Conservation (phyloP, 2,329 filamentous ascomycete species). For the Myriosclerotinia duriaeana region DNA sequence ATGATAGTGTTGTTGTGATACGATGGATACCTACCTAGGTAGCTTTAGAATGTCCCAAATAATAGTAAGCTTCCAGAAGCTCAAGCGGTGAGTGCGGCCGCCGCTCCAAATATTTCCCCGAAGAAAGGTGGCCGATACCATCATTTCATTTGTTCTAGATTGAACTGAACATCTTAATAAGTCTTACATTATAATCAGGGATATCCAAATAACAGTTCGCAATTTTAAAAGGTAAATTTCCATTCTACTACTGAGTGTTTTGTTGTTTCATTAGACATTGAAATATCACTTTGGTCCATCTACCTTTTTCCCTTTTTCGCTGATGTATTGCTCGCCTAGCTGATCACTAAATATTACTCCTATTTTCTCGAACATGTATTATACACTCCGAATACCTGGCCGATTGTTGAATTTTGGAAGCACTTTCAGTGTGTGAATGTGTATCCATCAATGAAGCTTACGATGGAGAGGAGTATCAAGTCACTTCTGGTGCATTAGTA, state of each 20-base stretch:
- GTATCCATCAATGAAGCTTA: too few species aligned
- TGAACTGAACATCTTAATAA: not conserved
- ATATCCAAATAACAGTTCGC: not conserved
- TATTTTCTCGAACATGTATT: not conserved
- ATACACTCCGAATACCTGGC: too few species aligned
- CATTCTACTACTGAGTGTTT: not conserved
- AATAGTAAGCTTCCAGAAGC: conserved; percentile 5
- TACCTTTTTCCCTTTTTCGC: too few species aligned
- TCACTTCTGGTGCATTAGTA: not conserved
- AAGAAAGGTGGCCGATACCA: not conserved
- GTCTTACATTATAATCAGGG: too few species aligned
- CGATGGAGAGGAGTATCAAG: not conserved
- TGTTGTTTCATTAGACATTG: not conserved
- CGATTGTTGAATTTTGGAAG: too few species aligned
- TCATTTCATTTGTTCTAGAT: too few species aligned
- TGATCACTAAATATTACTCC: not conserved
- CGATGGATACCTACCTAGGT: not conserved
- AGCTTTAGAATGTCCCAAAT: conserved; percentile 7
- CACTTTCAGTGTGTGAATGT: too few species aligned
- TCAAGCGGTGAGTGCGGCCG: conserved; percentile 17
- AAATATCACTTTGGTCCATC: not conserved
- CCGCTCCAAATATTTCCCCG: not conserved
- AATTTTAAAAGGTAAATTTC: not conserved
- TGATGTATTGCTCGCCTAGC: conserved; percentile 1
- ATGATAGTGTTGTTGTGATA: not conserved